Base-by-base conservation (phyloP, 225 moss, liverwort and hornwort genomes). In the Physcomitrellopsis africana region DNA sequence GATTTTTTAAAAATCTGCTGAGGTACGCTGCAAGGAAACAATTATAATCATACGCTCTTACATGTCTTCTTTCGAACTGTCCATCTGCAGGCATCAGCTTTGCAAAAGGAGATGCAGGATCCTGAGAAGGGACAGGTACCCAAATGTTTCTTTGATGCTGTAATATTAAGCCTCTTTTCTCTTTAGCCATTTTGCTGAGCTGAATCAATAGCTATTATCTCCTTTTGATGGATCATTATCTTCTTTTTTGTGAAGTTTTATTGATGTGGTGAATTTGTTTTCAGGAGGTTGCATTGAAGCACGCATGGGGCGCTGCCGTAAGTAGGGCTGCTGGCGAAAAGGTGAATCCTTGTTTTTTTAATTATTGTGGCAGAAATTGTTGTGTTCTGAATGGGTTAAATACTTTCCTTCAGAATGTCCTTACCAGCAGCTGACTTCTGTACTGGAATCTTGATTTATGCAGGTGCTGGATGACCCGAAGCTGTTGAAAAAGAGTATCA, bases 281-380 rank as follows among this genome's bases (percentile, higher is more conserved):
- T 27, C 89, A 95, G 97, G 94, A 90, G 70, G 79, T 92, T 61
- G 77, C 89, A 29, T 67, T 85, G 1, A 93, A 90, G 74, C 97
- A 95, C 75, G 86, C 93, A 8, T 99, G 97, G 97, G 83, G 85
- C 81, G 85, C 97, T 73, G 93, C 97, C 63, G 89, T 87, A 8
- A 92, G 89, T 81, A 95, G 95, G 73, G 97, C 97, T 70, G 86
- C 92, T 49, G 97, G 97, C 73, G 97, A 95, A 57, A 99, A 95
- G 95, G 97, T 95, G 64, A 81, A 62, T 43, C 8, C 48, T 41
- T 61, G 48, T 69, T 19, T 41, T 65, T 11, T 65, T 19, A 57
- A 66, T 24, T 37, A n/a, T 20, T 69, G 1, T 67, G 2, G 26
- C 11, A 14, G 32, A 19, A 3, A 23, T 12, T 22, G 0, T 9